These are phyloP conservation scores for Umbelopsis sp. DNA, from an alignment of 192 early-diverging fungal genomes.

Conservation along the genomic window DNA sequence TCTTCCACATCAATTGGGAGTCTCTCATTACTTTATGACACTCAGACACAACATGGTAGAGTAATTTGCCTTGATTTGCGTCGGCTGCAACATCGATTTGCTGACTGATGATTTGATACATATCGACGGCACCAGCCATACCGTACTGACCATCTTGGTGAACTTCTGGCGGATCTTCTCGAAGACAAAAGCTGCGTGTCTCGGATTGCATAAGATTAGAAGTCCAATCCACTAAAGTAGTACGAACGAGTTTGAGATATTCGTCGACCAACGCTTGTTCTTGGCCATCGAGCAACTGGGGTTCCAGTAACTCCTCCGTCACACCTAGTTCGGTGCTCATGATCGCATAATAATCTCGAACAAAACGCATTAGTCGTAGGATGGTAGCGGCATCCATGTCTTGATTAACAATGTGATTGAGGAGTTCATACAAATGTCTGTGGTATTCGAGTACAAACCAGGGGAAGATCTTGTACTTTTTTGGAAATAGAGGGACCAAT, in stretches of 20 bases:
- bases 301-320: conserved; percentile 87
- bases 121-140: conserved; percentile 78
- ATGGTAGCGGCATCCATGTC: conserved; percentile 90
- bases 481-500: conserved; percentile 84
- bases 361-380: conserved; percentile 83
- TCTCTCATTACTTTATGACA: conserved; percentile 83
- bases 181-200: conserved; percentile 74
- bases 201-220: conserved; percentile 86
- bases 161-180: conserved; percentile 72
- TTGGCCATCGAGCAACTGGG: conserved; percentile 87
- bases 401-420: conserved; percentile 69
- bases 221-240: conserved; percentile 90
- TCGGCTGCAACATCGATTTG: conserved; percentile 88
- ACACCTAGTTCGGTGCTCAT: conserved; percentile 89
- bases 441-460: conserved; percentile 97
- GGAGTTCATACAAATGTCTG: conserved; percentile 80
- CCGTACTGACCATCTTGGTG: conserved; percentile 81
- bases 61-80: conserved; percentile 85
- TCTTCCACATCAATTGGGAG: conserved; percentile 83
- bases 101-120: conserved; percentile 99
- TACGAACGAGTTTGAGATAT: conserved; percentile 88
- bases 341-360: conserved; percentile 86
- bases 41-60: conserved; percentile 82
- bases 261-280: conserved; percentile 89
- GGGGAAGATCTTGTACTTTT: conserved; percentile 93